A percentile compares a stretch with the other conserved stretches of the same genome.
Evolutionary conservation across 108 stramenopile species (phyloP).

Genomic region (Nannochloropsis granulata): DNA sequence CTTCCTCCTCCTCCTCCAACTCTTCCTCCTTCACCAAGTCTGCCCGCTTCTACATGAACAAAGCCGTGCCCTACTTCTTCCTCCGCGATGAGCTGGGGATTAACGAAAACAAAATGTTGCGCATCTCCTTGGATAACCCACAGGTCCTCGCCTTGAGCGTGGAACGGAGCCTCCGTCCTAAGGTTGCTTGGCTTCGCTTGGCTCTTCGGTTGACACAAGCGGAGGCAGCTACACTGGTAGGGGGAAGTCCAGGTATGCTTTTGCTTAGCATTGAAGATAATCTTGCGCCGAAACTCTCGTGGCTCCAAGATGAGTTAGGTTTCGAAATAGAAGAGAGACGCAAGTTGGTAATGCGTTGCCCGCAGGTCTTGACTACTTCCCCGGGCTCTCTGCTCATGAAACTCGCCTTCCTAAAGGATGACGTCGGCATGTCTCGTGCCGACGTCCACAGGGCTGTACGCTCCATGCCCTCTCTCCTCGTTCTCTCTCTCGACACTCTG

Average conservation of each 20-base stretch:
- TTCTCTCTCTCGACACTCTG: neutral
- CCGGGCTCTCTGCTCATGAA: neutral
- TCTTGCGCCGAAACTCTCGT: neutral
- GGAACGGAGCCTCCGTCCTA: neutral
- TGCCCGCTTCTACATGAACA: neutral
- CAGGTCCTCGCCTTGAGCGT: neutral
- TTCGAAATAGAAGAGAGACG: neutral
- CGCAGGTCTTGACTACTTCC: neutral
- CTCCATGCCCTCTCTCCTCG: neutral
- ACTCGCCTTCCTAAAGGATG: neutral
- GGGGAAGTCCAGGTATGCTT: neutral
- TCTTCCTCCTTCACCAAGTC: neutral
- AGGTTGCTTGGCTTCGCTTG: neutral
- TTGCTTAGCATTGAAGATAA: neutral
- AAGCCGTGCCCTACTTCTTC: neutral
- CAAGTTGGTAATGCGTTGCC: neutral
- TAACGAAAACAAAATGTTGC: neutral
- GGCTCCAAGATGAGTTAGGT: neutral
- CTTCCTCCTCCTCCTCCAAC: neutral
- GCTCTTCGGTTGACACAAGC: neutral
- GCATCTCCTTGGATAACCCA: neutral
- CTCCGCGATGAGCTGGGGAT: neutral
- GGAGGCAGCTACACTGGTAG: neutral
- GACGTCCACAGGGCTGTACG: neutral
- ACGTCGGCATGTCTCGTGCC: neutral